Base-by-base conservation (phyloP, 805 yeast genomes). In the Suhomyces canberraensis region DNA sequence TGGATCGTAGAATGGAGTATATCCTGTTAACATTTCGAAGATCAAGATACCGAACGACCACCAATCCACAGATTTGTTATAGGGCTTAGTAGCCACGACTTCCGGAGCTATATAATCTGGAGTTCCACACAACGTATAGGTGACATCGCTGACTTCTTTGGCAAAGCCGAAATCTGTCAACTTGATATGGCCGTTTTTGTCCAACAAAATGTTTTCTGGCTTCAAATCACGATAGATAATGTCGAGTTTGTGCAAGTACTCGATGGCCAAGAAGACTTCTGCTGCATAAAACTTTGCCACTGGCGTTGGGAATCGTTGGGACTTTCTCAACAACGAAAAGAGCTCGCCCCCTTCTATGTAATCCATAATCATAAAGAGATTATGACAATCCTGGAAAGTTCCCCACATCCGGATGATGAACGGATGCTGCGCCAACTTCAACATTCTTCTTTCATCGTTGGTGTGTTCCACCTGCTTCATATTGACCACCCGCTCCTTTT, bases 81-180 rank as follows among this genome's bases (percentile, higher is more conserved):
- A 77, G 2, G 82, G 81, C 47, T 76, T 74, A 8, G 79, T 75
- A 3, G 82, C 76, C 17, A 77, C 77, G n/a, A 77, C 81, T 50
- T 77, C 82, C 3, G 82, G 82, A 1, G 82, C 82, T 36, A 77
- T 77, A 52, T 77, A 77, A 56, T 77, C 82, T 0, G 82, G 82
- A 1, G 82, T 77, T 32, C 82, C 82, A 57, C 82, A 77, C 42
- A 77, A 67, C 1, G 82, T 77, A 64, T 75, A 77, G 5, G 82
- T 77, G 14, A 75, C 79, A 25, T 78, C 76, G 44, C 60, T 62
- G 25, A 77, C 81, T 49, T 76, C 81, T 52, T 77, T 77, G 30
- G 82, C 82, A 53, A 77, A 77, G 4, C 82, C 82, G 53, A 77
- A 77, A 54, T 77, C 82, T 0, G 82, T 76, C 34, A 77, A 58